These are phyloP conservation scores for Nigrospora oryzae DNA, from an alignment of 2,329 filamentous ascomycete species.

Conservation along the genomic window DNA sequence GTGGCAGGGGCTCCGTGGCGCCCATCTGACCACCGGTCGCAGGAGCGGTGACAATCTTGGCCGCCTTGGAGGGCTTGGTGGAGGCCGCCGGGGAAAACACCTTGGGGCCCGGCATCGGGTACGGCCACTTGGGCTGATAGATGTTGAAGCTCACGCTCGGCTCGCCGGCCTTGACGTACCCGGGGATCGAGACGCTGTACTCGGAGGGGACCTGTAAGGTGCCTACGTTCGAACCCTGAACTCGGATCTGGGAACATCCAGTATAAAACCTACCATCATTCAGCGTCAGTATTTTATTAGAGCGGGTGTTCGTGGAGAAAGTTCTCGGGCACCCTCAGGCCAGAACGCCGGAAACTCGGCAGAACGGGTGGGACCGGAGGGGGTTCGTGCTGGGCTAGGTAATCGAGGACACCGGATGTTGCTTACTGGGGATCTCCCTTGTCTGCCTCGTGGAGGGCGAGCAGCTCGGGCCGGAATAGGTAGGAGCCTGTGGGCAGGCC, in stretches of 20 bases:
- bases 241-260: conserved; percentile 63
- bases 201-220: conserved; percentile 36
- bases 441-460: conserved; percentile 58
- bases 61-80: conserved; percentile 18
- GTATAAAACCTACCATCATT: too few relatives aligned
- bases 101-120: conserved; percentile 48
- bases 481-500: conserved; percentile 59
- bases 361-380: too few relatives aligned
- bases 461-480: conserved; percentile 61
- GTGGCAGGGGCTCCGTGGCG: conserved; percentile 42
- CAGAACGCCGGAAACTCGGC: too few relatives aligned
- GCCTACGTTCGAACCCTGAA: conserved; percentile 38
- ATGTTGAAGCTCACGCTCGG: conserved; percentile 56
- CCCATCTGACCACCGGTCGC: conserved; percentile 17
- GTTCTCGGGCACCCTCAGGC: too few relatives aligned
- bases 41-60: conserved; percentile 5
- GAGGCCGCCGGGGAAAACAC: conserved; percentile 28
- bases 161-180: conserved; percentile 47
- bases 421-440: conserved; percentile 56
- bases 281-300: too few relatives aligned
- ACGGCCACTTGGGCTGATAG: conserved; percentile 47
- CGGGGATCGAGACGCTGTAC: conserved; percentile 55
- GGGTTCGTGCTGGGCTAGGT: too few relatives aligned
- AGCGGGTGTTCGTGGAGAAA: too few relatives aligned
- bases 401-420: too few relatives aligned